Evolutionary conservation across 2,329 filamentous ascomycete species (phyloP), one percentile per base, ranked within the genome.

Genomic region (Ustulina deusta): DNA sequence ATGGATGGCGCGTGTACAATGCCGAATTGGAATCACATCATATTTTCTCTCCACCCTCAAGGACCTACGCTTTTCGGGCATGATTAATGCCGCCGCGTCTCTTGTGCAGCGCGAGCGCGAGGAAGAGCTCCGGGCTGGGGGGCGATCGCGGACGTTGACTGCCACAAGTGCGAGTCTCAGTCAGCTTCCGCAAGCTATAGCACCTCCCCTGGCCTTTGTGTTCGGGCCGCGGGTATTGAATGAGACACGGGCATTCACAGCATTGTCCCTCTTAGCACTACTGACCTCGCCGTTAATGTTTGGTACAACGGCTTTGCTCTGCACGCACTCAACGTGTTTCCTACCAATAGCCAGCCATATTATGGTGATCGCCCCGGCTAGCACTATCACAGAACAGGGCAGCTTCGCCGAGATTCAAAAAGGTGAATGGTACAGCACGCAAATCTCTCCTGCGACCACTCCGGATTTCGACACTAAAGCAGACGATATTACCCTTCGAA

Each of bases 251-350:
- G 49, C 51, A 17, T 63, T 54, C 17, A 63, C 60, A 17, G 32
- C 60, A 6, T 48, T 56, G 38, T 63, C 60, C 5, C 38, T 56
- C 3, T 27, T 63, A 34, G 49, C 51, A 17, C 51, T 63, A 11
- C 60, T 63, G 4, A 56, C 60, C n/a, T 38, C 51, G 22, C 60
- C 60, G 15, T 10, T 63, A 22, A 63, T 56, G 49, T 48, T 38
- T n/a, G 61, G 71, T 2, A 59, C 72, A 4, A 78, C 76, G 0
- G 73, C 74, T 10, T 54, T 83, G 0, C 72, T 83, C 17, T 82
- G 79, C 69, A 83, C 80, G 0, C 80, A 83, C 66, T 79, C 78
- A 2, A 72, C 81, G 20, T 72, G 76, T 1, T 78, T 27, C 20
- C 20, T 55, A 15, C 4, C n/a, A 13, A 22, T 22, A 7, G 29